phyloP scores from a whole-genome alignment of 495 filamentous ascomycete species.

The Xylaria flabelliformis region DNA sequence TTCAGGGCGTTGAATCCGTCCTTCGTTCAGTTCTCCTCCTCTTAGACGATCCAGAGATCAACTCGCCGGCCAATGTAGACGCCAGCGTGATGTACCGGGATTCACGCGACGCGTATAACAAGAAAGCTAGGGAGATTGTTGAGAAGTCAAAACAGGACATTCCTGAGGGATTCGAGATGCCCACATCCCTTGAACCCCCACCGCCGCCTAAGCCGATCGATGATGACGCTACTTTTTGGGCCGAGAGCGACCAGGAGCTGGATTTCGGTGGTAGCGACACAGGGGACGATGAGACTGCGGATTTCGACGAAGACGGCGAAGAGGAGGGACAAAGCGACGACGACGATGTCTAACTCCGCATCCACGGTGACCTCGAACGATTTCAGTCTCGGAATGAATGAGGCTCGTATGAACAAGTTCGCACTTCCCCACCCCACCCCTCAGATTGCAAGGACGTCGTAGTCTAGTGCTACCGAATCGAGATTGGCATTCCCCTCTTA shows the following conservation, averaged over 20 bases:
- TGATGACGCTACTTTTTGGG: conserved; percentile 83
- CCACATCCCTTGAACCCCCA: conserved; percentile 66
- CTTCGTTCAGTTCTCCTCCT: conserved; percentile 92
- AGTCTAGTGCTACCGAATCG: neutral
- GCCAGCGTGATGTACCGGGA: conserved; percentile 86
- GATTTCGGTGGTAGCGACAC: conserved; percentile 77
- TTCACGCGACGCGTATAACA: conserved; percentile 69
- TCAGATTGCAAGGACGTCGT: neutral
- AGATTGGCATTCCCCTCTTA: neutral
- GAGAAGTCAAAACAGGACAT: conserved; percentile 77
- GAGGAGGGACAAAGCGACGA: conserved; percentile 52
- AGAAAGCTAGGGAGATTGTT: conserved; percentile 70
- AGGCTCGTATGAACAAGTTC: neutral
- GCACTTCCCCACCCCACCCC: neutral
- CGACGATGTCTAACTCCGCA: conserved; percentile 45
- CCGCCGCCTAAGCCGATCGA: conserved; percentile 66
- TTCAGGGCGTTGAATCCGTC: conserved; percentile 92
- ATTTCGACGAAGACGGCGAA: conserved; percentile 62
- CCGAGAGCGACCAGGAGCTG: conserved; percentile 79
- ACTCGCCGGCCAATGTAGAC: conserved; percentile 93
- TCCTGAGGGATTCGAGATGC: conserved; percentile 84
- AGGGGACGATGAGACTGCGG: conserved; percentile 63
- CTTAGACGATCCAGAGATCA: conserved; percentile 91
- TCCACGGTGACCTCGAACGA: neutral
- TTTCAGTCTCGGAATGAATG: neutral